Evolutionary conservation across 2,329 filamentous ascomycete species (phyloP).

Genomic region (Aureobasidium musti): DNA sequence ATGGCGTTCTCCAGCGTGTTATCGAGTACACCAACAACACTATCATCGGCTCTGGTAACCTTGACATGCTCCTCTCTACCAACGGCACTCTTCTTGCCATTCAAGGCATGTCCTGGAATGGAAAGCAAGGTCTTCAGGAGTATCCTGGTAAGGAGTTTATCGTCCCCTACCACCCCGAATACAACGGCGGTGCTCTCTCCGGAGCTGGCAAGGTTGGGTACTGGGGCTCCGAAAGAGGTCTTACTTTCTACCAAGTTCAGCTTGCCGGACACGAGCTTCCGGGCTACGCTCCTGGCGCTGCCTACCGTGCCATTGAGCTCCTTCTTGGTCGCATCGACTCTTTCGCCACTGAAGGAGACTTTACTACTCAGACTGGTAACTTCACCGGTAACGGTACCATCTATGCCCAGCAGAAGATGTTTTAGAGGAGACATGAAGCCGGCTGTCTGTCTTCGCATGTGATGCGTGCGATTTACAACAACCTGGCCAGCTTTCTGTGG

Average conservation of each 20-base stretch:
- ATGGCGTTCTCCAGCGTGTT: slow-evolving; percentile 32
- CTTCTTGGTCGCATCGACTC: slow-evolving; percentile 68
- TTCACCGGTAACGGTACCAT: slow-evolving; percentile 32
- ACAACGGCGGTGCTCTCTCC: slow-evolving; percentile 15
- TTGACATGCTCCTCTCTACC: slow-evolving; percentile 37
- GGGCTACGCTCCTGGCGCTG: slow-evolving; percentile 45
- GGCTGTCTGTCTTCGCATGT: background rate
- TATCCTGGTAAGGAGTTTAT: slow-evolving; percentile 34
- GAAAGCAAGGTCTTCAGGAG: slow-evolving; percentile 37
- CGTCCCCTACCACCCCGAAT: slow-evolving; percentile 35
- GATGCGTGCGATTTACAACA: background rate
- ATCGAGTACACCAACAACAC: slow-evolving; percentile 41
- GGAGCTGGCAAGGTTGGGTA: slow-evolving; percentile 36
- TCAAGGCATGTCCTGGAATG: slow-evolving; percentile 41
- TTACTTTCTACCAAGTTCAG: slow-evolving; percentile 37
- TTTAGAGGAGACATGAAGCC: background rate
- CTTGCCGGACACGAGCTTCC: slow-evolving; percentile 36
- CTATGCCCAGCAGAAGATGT: slow-evolving; percentile 9
- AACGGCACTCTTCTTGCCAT: slow-evolving; percentile 39
- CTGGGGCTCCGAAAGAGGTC: slow-evolving; percentile 36
- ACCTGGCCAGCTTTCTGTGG: background rate
- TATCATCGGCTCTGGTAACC: slow-evolving; percentile 39
- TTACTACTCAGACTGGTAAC: slow-evolving; percentile 42
- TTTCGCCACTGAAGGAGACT: slow-evolving; percentile 47
- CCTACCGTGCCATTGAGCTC: slow-evolving; percentile 73